Percentiles rank a stretch among this genome's conserved stretches.
Conservation (phyloP, 1,284 basidiomycete species). For the Earliella scabrosa region DNA sequence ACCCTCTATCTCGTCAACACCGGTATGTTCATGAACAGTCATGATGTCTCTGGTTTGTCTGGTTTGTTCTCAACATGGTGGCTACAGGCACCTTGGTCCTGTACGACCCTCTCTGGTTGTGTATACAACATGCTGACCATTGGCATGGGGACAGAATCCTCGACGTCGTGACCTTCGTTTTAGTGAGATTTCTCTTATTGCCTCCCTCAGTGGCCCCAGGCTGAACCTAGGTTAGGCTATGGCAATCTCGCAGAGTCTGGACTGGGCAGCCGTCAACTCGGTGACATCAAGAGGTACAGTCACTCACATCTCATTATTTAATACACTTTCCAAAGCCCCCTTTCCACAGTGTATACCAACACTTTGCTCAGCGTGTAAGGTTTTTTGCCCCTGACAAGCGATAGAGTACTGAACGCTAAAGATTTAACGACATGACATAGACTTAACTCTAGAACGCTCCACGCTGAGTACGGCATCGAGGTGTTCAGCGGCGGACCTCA, state of each 20-base stretch:
- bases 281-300: not conserved
- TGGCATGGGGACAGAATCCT: not conserved
- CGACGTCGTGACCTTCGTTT: not conserved
- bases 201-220: too few species aligned
- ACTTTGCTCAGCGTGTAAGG: not conserved
- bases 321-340: too few species aligned
- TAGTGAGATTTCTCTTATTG: too few species aligned
- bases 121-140: not conserved
- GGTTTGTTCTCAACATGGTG: not conserved
- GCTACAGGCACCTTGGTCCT: not conserved
- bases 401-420: too few species aligned
- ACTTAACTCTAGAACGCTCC: not conserved
- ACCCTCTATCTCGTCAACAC: not conserved
- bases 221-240: not conserved
- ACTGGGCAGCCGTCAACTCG: constrained; percentile 1
- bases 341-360: not conserved
- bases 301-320: too few species aligned
- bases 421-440: not conserved
- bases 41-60: too few species aligned
- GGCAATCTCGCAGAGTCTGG: not conserved
- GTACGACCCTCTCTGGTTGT: not conserved
- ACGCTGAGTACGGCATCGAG: not conserved
- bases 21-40: not conserved
- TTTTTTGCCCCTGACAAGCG: too few species aligned
- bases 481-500: not conserved